These are phyloP conservation scores for Yamadazyma akitaensis DNA, from an alignment of 805 yeast genomes.

Conservation along the genomic window DNA sequence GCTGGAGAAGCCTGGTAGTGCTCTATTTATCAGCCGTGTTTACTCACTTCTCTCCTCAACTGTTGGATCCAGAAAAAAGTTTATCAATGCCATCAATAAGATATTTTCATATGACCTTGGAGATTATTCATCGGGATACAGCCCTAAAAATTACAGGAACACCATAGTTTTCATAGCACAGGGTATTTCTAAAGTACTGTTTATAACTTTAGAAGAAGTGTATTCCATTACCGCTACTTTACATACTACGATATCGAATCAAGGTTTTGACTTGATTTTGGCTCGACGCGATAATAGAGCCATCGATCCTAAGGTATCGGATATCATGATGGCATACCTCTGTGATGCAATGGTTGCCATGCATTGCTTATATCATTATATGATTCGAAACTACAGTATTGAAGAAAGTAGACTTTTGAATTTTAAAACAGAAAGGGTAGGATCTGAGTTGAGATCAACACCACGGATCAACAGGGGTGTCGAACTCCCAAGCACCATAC, in stretches of 20 bases:
- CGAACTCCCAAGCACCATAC: not conserved
- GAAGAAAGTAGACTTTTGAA: not conserved
- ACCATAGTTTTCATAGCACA: conserved; percentile 24
- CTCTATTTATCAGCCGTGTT: conserved; percentile 35
- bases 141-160: conserved; percentile 18
- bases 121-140: not conserved
- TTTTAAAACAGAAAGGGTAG: conserved; percentile 27
- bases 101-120: conserved; percentile 12
- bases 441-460: conserved; percentile 26
- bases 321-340: not conserved
- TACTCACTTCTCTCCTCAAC: conserved; percentile 41
- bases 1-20: not conserved
- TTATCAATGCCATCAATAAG: conserved; percentile 24
- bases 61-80: conserved; percentile 41
- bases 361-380: not conserved
- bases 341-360: not conserved
- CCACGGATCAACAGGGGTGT: conserved; percentile 18
- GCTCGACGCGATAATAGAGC: conserved; percentile 11
- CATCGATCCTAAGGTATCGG: not conserved
- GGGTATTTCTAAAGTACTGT: conserved; percentile 39
- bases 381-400: not conserved
- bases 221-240: conserved; percentile 41
- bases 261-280: conserved; percentile 31
- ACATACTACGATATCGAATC: conserved; percentile 40
- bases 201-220: conserved; percentile 50